phyloP scores from a whole-genome alignment of 352 stramenopile species.

The Pythium aphanidermatum region DNA sequence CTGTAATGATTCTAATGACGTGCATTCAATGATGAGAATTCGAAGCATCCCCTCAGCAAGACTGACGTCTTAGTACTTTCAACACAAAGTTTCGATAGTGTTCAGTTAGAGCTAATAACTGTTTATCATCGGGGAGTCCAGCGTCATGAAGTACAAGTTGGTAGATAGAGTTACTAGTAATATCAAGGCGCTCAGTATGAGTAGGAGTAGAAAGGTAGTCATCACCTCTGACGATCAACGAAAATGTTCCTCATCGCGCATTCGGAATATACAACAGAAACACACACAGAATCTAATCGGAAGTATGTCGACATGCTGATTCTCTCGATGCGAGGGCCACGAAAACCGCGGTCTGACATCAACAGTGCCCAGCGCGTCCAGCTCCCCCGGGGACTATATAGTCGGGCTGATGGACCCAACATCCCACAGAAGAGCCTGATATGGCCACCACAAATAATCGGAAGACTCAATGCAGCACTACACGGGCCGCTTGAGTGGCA shows the following conservation, averaged over 20 bases:
- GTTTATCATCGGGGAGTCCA: conserved; percentile 81
- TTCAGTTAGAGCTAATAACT: conserved; percentile 91
- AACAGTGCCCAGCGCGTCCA: conserved; percentile 27
- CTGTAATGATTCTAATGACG: neutral
- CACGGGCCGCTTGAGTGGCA: conserved; percentile 24
- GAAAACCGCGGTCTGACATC: conserved; percentile 27
- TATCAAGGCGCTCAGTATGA: conserved; percentile 33
- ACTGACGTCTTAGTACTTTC: conserved; percentile 18
- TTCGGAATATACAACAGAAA: conserved; percentile 5
- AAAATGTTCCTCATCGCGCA: conserved; percentile 28
- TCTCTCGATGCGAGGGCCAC: conserved; percentile 26
- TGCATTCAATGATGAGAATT: neutral
- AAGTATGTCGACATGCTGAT: conserved; percentile 31
- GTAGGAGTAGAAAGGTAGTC: conserved; percentile 31
- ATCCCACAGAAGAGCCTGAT: conserved; percentile 18
- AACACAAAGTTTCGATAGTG: conserved; percentile 56
- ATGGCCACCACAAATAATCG: conserved; percentile 19
- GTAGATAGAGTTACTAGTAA: neutral
- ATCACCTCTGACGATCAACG: conserved; percentile 26
- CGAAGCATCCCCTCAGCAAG: conserved; percentile 19
- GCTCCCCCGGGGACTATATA: conserved; percentile 16
- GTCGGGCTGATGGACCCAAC: conserved; percentile 33
- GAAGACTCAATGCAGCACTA: conserved; percentile 27
- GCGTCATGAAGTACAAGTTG: too few species aligned
- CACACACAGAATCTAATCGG: conserved; percentile 5